These are phyloP conservation scores for Takashimella tepidaria DNA, from an alignment of 1,284 basidiomycete genomes.

Conservation along the genomic window DNA sequence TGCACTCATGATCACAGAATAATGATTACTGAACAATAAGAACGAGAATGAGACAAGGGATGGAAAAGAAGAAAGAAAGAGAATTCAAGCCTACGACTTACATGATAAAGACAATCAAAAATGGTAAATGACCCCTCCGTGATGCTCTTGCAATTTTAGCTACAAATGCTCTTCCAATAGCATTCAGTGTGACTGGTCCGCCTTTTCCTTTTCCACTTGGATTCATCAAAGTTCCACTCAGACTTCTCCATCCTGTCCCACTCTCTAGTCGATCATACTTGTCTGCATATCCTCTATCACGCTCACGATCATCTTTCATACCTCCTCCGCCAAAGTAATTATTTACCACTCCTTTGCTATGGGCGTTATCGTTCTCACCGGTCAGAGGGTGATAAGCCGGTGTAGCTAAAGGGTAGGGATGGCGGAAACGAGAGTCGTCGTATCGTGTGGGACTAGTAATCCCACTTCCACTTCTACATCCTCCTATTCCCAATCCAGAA, in stretches of 20 bases:
- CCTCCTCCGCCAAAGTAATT: background rate
- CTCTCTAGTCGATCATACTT: background rate
- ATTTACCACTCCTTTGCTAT: background rate
- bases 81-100: conserved; percentile 18
- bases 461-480: too few species aligned
- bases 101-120: conserved; percentile 37
- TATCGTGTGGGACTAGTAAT: background rate
- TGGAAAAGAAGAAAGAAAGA: too few species aligned
- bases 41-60: too few species aligned
- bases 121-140: conserved; percentile 33
- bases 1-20: too few species aligned
- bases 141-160: conserved; percentile 21
- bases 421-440: background rate
- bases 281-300: too few species aligned
- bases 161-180: conserved; percentile 28
- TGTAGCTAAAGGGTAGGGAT: background rate
- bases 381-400: background rate
- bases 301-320: too few species aligned
- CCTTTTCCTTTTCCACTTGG: background rate
- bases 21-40: too few species aligned
- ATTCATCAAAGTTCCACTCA: background rate
- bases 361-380: background rate
- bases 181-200: conserved; percentile 4
- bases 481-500: too few species aligned
- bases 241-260: background rate